Conservation (phyloP, 2,329 filamentous ascomycete genomes). For the Xylaria sp. region DNA sequence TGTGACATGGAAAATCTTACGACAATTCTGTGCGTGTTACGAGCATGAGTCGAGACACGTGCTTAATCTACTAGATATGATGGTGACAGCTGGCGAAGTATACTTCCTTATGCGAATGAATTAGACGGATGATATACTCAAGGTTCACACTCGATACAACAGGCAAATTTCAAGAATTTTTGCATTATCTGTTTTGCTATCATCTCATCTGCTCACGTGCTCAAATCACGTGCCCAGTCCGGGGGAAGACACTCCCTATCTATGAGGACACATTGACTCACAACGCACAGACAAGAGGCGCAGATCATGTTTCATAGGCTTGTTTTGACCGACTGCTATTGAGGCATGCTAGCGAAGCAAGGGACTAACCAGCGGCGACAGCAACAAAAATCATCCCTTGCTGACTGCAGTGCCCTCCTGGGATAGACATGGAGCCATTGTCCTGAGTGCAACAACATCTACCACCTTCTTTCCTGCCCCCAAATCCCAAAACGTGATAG, state of each 20-base stretch:
- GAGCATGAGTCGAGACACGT: background rate
- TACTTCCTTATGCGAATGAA: background rate
- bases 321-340: slow-evolving; percentile 20
- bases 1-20: background rate
- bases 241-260: background rate
- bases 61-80: background rate
- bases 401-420: background rate
- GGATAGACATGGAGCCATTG: background rate
- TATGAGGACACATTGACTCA: background rate
- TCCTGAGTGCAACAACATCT: background rate
- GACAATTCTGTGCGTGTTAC: too few species aligned
- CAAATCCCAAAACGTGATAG: slow-evolving; percentile 9
- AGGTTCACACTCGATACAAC: too few species aligned
- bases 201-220: background rate
- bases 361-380: background rate
- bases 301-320: background rate
- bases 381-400: background rate
- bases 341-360: slow-evolving; percentile 12
- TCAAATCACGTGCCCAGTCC: slow-evolving; percentile 1
- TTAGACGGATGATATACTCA: background rate
- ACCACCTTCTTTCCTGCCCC: background rate
- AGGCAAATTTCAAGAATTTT: too few species aligned
- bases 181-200: too few species aligned
- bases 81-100: background rate
- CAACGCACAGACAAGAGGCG: background rate